phyloP scores from a whole-genome alignment of 352 stramenopile species.

The Halophytophthora polymorphica region DNA sequence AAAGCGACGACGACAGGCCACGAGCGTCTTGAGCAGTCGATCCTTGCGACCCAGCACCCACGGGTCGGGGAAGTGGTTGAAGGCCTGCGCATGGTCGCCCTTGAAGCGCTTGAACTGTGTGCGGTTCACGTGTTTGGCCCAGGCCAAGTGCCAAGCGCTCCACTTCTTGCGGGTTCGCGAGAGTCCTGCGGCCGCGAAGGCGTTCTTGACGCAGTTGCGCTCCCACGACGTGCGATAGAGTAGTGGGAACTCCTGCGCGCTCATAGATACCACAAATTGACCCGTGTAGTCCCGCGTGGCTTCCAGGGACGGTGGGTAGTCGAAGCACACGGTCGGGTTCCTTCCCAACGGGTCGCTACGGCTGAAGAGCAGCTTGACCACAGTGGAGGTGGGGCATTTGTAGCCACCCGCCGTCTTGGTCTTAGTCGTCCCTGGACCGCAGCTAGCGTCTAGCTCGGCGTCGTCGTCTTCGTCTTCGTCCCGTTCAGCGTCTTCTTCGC shows the following conservation, averaged over 20 bases:
- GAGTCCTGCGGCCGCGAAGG: slow-evolving; percentile 77
- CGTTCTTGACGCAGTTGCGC: slow-evolving; percentile 91
- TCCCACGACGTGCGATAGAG: slow-evolving; percentile 90
- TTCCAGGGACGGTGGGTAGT: slow-evolving; percentile 78
- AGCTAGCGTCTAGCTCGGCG: slow-evolving; percentile 30
- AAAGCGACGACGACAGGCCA: slow-evolving; percentile 53
- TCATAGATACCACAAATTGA: slow-evolving; percentile 34
- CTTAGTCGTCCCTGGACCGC: too few relatives aligned
- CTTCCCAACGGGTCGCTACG: slow-evolving; percentile 37
- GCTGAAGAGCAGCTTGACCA: slow-evolving; percentile 60
- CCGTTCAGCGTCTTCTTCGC: slow-evolving; percentile 44
- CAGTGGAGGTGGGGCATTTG: slow-evolving; percentile 31
- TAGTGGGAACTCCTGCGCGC: slow-evolving; percentile 32
- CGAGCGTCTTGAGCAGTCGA: slow-evolving; percentile 77
- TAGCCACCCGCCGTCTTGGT: slow-evolving; percentile 11
- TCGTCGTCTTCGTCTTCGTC: slow-evolving; percentile 42
- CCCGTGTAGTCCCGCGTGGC: slow-evolving; percentile 38
- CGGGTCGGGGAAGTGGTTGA: slow-evolving; percentile 89
- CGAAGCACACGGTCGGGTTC: slow-evolving; percentile 82
- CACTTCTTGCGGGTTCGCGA: slow-evolving; percentile 57
- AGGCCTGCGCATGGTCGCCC: slow-evolving; percentile 55
- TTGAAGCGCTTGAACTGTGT: slow-evolving; percentile 54
- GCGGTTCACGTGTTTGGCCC: slow-evolving; percentile 68
- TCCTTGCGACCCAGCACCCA: slow-evolving; percentile 91
- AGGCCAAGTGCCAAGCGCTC: slow-evolving; percentile 55